Evolutionary conservation across 2,329 filamentous ascomycete species (phyloP).

Genomic region (Pestalotiopsis sp.): DNA sequence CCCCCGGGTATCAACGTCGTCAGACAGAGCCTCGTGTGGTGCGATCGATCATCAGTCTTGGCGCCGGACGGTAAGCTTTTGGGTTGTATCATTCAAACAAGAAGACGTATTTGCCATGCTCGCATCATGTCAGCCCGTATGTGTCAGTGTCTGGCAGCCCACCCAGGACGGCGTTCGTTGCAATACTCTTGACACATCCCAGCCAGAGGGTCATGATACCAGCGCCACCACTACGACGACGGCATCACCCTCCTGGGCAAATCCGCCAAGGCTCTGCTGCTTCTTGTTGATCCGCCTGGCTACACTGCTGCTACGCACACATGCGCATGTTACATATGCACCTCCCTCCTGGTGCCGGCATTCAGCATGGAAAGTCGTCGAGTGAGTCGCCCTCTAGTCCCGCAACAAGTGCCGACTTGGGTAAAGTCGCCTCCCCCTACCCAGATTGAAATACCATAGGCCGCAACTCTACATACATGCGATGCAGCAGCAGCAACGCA

Average conservation of each 20-base stretch:
- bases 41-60: background rate
- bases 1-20: background rate
- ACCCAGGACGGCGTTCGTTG: background rate
- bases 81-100: background rate
- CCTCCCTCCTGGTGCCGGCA: background rate
- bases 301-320: background rate
- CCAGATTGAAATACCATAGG: background rate
- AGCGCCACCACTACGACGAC: background rate
- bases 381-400: background rate
- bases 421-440: background rate
- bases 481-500: background rate
- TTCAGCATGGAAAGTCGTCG: background rate
- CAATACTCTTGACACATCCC: background rate
- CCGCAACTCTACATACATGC: background rate
- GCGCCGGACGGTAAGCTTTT: background rate
- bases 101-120: background rate
- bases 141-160: background rate
- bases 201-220: background rate
- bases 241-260: background rate
- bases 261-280: background rate
- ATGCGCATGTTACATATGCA: background rate
- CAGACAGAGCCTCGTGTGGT: background rate
- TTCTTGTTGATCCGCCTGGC: background rate
- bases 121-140: background rate
- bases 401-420: constrained; percentile 5